Conservation (phyloP, 2,329 filamentous ascomycete species). For the Monilinia polystroma region DNA sequence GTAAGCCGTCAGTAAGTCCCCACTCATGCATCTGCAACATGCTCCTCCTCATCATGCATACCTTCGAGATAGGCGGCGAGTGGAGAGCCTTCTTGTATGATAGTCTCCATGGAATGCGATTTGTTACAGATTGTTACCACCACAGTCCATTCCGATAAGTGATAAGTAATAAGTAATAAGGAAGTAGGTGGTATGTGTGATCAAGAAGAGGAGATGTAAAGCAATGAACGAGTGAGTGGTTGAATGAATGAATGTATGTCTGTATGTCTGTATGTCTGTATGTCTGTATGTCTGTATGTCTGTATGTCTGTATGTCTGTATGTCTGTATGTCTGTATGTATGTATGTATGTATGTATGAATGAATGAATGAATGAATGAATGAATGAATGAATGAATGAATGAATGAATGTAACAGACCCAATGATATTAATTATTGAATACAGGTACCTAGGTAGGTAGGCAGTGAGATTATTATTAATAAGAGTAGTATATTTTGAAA, state of each 20-base stretch:
- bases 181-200: not conserved
- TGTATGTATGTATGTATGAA: not conserved
- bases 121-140: constrained; percentile 26
- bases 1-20: constrained; percentile 26
- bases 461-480: not conserved
- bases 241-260: not conserved
- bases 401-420: not conserved
- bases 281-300: not conserved
- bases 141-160: constrained; percentile 32
- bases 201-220: not conserved
- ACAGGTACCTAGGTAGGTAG: not conserved
- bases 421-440: not conserved
- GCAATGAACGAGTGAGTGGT: not conserved
- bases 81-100: constrained; percentile 83
- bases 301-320: not conserved
- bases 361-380: not conserved
- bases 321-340: not conserved
- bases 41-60: constrained; percentile 44
- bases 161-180: too few relatives aligned
- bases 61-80: constrained; percentile 88
- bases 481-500: not conserved
- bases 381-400: not conserved
- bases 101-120: constrained; percentile 68
- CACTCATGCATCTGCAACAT: constrained; percentile 7
- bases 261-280: not conserved